A percentile compares a stretch with the other conserved stretches of the same genome.
phyloP scores from a whole-genome alignment of 2,329 filamentous ascomycete genomes.

The Coniochaeta ligniaria region DNA sequence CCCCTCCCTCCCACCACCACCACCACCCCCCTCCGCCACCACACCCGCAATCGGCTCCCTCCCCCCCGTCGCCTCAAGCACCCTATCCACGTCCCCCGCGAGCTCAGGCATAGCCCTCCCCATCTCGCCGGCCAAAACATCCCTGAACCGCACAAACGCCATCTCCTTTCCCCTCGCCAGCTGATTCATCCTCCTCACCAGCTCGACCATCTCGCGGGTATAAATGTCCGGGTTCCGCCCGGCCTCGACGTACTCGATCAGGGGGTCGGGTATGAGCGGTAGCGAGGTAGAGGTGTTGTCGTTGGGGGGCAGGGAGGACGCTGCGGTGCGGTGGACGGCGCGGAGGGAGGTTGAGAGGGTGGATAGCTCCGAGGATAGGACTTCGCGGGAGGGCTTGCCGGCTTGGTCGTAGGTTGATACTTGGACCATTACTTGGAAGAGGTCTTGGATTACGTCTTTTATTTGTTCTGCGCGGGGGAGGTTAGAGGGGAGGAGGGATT shows the following conservation, averaged over 20 bases:
- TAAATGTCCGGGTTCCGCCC: slow-evolving; percentile 69
- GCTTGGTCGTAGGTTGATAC: slow-evolving; percentile 52
- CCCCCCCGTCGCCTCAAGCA: slow-evolving; percentile 40
- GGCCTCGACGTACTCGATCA: slow-evolving; percentile 63
- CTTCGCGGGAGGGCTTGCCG: slow-evolving; percentile 43
- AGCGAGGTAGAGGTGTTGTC: slow-evolving; percentile 21
- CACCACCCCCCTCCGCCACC: background rate
- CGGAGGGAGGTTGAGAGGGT: slow-evolving; percentile 34
- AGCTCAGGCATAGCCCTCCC: slow-evolving; percentile 52
- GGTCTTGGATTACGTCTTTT: slow-evolving; percentile 56
- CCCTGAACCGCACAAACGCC: slow-evolving; percentile 54
- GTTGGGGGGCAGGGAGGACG: slow-evolving; percentile 19
- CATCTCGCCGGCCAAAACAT: slow-evolving; percentile 55
- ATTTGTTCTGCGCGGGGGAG: slow-evolving; percentile 39
- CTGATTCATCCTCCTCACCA: slow-evolving; percentile 59
- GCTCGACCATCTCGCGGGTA: slow-evolving; percentile 66
- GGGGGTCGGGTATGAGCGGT: slow-evolving; percentile 46
- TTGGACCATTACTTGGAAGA: slow-evolving; percentile 59
- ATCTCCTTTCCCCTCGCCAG: slow-evolving; percentile 56
- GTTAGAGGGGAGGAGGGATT: background rate
- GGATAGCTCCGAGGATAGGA: slow-evolving; percentile 31
- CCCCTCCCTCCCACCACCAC: background rate
- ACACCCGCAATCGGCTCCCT: background rate
- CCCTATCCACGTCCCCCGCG: slow-evolving; percentile 40
- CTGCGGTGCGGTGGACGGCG: slow-evolving; percentile 30